These are phyloP conservation scores for Kentomonas sorsogonicus DNA, from an alignment of 208 protist genomes.

Conservation along the genomic window DNA sequence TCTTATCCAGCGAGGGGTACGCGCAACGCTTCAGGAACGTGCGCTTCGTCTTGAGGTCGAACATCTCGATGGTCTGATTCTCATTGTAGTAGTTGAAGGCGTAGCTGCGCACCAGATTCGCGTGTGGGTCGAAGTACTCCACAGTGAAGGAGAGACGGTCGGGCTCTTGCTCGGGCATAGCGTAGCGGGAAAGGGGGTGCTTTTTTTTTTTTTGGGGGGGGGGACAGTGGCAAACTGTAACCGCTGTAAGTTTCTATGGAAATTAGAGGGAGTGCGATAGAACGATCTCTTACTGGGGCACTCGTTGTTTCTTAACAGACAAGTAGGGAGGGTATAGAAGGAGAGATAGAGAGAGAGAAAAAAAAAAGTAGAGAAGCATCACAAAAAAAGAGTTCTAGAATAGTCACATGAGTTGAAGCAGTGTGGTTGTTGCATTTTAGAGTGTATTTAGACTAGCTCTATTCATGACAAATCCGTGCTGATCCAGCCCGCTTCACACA, in stretches of 20 bases:
- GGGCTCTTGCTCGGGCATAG: too few relatives aligned
- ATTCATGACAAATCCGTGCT: too few relatives aligned
- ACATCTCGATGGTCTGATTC: slow-evolving; percentile 94
- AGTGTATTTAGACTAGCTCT: too few relatives aligned
- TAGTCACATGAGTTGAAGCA: background rate
- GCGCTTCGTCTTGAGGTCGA: slow-evolving; percentile 88
- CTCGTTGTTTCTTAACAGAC: too few relatives aligned
- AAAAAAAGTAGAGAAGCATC: background rate
- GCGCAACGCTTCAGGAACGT: slow-evolving; percentile 91
- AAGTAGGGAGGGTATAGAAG: too few relatives aligned
- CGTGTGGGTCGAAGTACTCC: slow-evolving; percentile 88
- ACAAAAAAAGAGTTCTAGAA: background rate
- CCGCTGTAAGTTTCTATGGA: too few relatives aligned
- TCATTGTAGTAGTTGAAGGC: slow-evolving; percentile 86
- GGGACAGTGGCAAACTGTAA: too few relatives aligned
- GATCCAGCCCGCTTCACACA: too few relatives aligned
- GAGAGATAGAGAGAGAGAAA: slow-evolving; percentile 10
- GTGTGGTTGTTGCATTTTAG: too few relatives aligned
- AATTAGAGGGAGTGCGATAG: too few relatives aligned
- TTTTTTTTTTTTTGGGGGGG: background rate
- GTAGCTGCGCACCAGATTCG: slow-evolving; percentile 84
- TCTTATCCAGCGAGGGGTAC: slow-evolving; percentile 71
- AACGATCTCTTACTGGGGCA: too few relatives aligned
- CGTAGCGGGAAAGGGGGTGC: too few relatives aligned
- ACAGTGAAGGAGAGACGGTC: slow-evolving; percentile 74